Base-by-base conservation (phyloP, 148 eudicot genomes). In the Chenopodium quinoa region DNA sequence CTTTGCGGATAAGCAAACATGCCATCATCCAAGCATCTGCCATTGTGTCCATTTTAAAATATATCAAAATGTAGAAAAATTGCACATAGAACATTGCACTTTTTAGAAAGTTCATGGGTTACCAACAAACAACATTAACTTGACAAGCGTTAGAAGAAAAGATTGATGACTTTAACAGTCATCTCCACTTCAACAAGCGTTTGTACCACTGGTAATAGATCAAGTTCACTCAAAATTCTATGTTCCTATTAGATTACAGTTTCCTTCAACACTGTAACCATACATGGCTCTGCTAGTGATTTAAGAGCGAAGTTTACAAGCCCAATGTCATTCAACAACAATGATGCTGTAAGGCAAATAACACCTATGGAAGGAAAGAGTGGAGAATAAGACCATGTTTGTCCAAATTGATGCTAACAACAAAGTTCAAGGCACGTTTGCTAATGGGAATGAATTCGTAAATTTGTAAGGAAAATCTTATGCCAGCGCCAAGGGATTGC, bases 21-120 rank as follows among this genome's bases (percentile, higher is more conserved):
- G 69, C 93, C 92, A 86, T 96, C 99, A 70, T 96, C 98, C 88
- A 68, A 27, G 89, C 80, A 81, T 93, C 99, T 95, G 91, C 76
- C 71, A 75, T 77, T 11, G 58, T 64, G 31, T 52, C 19, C 60
- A 65, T 46, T 48, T 58, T 31, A 31, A 32, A 19, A 60, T 54
- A 14, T 75, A 60, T 78, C 68, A 76, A 40, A 60, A 78, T 44
- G 3, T 32, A 8, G 72, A 47, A 34, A 17, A 47, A 74, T 13
- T 46, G 54, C 71, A 73, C 12, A 64, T 9, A 64, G 20, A 31
- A 74, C 3, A 50, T 27, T 16, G 9, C 20, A 58, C 19, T 13
- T 40, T 54, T 22, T 48, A 27, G 47, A 9, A 40, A 37, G 31
- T 47, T 71, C 52, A 71, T n/a, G 66, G 25, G 1, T 62, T 20